A percentile compares a stretch with the other conserved stretches of the same genome.
These are phyloP conservation scores for Acanthochlamys bracteata DNA, from an alignment of 106 monocot genomes.

Conservation along the genomic window DNA sequence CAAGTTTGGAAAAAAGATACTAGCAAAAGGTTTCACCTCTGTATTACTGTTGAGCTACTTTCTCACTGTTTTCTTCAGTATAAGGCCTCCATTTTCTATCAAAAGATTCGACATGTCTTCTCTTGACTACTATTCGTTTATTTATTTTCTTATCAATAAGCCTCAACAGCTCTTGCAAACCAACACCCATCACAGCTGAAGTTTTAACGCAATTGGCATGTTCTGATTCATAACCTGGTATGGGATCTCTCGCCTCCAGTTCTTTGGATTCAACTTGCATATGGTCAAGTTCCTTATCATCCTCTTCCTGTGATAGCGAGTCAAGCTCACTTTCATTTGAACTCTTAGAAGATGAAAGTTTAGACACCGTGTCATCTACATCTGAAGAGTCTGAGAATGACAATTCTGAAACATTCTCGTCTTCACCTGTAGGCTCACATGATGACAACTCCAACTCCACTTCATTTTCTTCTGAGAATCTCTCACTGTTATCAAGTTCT, in stretches of 20 bases:
- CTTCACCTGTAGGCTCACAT: conserved; percentile 6
- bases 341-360: conserved; percentile 6
- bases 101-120: conserved; percentile 32
- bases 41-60: conserved; percentile 25
- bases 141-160: conserved; percentile 60
- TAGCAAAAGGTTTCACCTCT: not conserved
- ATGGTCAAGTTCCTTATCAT: not conserved
- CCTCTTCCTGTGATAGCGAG: conserved; percentile 11
- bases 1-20: no score
- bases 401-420: conserved; percentile 7
- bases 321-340: conserved; percentile 12
- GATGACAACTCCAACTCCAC: conserved; percentile 1
- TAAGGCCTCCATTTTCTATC: conserved; percentile 83
- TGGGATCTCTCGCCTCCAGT: not conserved
- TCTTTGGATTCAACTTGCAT: conserved; percentile 1
- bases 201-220: conserved; percentile 34
- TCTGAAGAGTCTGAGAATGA: conserved; percentile 9
- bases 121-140: conserved; percentile 14
- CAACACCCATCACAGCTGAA: conserved; percentile 66
- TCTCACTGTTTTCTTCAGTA: conserved; percentile 14
- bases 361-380: conserved; percentile 6
- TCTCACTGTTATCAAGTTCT: not conserved
- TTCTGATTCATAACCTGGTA: conserved; percentile 13
- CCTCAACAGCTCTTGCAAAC: conserved; percentile 66
- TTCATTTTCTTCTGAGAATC: conserved; percentile 20